phyloP scores from a whole-genome alignment of 805 yeast species.

The Wickerhamomyces ciferrii region DNA sequence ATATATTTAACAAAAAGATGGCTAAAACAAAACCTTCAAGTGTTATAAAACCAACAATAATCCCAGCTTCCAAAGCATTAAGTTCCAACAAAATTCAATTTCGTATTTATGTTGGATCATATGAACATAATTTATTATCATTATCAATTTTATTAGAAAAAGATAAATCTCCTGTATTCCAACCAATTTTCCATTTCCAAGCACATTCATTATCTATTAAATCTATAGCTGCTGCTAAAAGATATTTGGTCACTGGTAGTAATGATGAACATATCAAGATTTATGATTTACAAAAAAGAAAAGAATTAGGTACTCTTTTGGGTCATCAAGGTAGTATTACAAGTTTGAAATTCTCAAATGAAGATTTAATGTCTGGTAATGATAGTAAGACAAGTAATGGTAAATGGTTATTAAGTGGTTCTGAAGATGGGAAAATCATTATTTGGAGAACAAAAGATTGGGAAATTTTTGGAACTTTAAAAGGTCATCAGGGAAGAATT shows the following conservation, averaged over 20 bases:
- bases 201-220: constrained; percentile 90
- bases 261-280: constrained; percentile 95
- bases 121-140: constrained; percentile 89
- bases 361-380: constrained; percentile 23
- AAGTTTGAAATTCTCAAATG: constrained; percentile 62
- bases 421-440: constrained; percentile 84
- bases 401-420: constrained; percentile 87
- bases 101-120: constrained; percentile 89
- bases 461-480: constrained; percentile 85
- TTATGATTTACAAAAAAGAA: constrained; percentile 89
- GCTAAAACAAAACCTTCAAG: neutral
- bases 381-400: constrained; percentile 33
- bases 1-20: constrained; percentile 7
- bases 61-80: constrained; percentile 6
- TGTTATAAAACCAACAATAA: constrained; percentile 19
- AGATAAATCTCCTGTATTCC: constrained; percentile 60
- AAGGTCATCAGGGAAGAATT: constrained; percentile 83
- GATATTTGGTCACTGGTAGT: constrained; percentile 89
- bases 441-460: constrained; percentile 97
- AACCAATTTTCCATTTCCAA: constrained; percentile 92
- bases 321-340: constrained; percentile 90
- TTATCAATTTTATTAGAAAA: constrained; percentile 62
- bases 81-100: constrained; percentile 40
- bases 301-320: constrained; percentile 85
- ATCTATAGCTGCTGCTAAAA: constrained; percentile 72